Percentiles rank a stretch among this genome's conserved stretches.
Evolutionary conservation across 1,284 basidiomycete species (phyloP).

Genomic region (Microbotryomycetes sp.): DNA sequence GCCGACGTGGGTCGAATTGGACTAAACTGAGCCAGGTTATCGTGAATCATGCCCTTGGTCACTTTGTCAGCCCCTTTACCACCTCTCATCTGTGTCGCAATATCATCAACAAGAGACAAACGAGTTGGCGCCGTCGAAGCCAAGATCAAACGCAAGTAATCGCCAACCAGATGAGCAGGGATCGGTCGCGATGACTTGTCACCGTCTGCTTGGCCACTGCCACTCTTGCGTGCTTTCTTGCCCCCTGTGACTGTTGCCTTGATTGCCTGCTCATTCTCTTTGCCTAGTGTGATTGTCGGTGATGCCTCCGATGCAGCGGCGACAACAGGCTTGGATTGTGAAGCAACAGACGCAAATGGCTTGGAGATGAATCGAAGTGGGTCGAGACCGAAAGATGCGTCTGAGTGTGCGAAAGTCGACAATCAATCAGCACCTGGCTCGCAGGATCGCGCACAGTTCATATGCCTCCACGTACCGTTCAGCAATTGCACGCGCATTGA

Average conservation of each 20-base stretch:
- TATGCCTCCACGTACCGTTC: conserved; percentile 54
- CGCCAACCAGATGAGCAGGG: not conserved
- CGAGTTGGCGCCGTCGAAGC: not conserved
- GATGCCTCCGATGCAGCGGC: too few relatives aligned
- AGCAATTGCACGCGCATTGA: conserved; percentile 65
- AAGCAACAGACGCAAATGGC: conserved; percentile 41
- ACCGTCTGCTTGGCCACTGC: too few relatives aligned
- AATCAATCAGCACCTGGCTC: not conserved
- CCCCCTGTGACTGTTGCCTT: too few relatives aligned
- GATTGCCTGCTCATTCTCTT: too few relatives aligned
- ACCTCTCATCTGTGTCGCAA: not conserved
- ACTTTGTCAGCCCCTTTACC: not conserved
- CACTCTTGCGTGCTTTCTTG: too few relatives aligned
- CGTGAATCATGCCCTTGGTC: not conserved
- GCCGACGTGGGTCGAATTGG: too few relatives aligned
- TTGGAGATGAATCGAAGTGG: conserved; percentile 66
- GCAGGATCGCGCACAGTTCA: not conserved
- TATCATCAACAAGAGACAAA: not conserved
- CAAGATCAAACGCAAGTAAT: not conserved
- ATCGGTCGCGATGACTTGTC: not conserved
- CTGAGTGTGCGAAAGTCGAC: conserved; percentile 44
- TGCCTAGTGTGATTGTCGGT: conserved; percentile 37
- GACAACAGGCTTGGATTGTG: too few relatives aligned
- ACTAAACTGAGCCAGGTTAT: too few relatives aligned
- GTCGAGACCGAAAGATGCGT: conserved; percentile 63